Evolutionary conservation across 2,329 filamentous ascomycete species (phyloP), one percentile per base, ranked within the genome.

Genomic region (Aschersonia sp.): DNA sequence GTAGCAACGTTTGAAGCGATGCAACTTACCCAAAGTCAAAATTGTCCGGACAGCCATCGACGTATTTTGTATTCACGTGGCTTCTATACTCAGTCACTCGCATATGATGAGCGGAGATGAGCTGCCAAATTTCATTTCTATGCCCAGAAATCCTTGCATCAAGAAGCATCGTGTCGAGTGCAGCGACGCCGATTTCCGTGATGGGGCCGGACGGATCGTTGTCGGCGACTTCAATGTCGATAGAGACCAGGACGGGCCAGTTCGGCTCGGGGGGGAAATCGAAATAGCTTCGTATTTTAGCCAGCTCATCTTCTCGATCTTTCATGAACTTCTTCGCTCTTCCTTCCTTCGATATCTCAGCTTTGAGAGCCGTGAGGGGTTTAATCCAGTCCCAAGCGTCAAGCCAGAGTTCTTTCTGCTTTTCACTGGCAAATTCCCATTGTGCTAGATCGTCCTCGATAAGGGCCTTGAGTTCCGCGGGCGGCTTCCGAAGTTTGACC

Each of bases 171-270:
- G 84, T 89, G 60, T 97, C 89, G 0, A 97, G 70, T 3, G 82
- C 81, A 1, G 87, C 82, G 41, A 98, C 71, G 1, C 92, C 92
- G 40, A 98, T 73, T 62, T 98, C 92, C 0, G 89, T 94, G 50
- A 97, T 20, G 20, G 20, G 74, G 9, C 77, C 69, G 35, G 72
- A 68, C 9, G 79, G 75, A 43, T 77, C 70, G 29, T 67, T 65
- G 61, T 98, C 92, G 50, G 82, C 86, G 1, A 83, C 80, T 63
- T 98, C 92, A 32, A 92, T 69, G 56, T 98, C 92, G 43, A 97
- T 71, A 52, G 77, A 80, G 50, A 95, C 70, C 55, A 96, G 84
- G 5, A 94, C 72, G 4, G 58, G 54, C 29, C 45, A 44, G 28
- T 42, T 59, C 52, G 46, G 45, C 5, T 46, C 50, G 20, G 20